Evolutionary conservation across 1,139 yeast genomes (phyloP).

Genomic region (Arxiozyma bovina): DNA sequence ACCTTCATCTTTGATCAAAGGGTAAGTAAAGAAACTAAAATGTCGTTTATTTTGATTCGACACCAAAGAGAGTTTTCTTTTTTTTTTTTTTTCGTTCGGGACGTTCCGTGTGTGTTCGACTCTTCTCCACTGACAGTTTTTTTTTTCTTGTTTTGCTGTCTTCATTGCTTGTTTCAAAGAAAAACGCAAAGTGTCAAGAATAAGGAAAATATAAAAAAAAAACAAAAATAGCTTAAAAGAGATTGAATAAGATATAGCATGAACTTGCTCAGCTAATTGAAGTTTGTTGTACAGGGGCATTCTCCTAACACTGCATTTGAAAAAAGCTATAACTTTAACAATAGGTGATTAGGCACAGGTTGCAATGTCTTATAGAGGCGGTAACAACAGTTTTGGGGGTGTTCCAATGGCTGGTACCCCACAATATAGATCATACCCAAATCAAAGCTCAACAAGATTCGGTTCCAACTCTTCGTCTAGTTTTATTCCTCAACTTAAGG

Average conservation of each 20-base stretch:
- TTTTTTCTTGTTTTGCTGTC: background rate
- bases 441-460: background rate
- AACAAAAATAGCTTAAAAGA: too few relatives aligned
- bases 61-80: background rate
- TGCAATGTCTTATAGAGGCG: constrained; percentile 6
- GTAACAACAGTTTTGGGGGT: background rate
- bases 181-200: background rate
- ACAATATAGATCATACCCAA: constrained; percentile 4
- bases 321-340: too few relatives aligned
- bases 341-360: background rate
- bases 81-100: background rate
- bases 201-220: background rate
- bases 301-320: background rate
- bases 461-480: background rate
- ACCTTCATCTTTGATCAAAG: background rate
- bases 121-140: background rate
- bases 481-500: background rate
- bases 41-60: background rate
- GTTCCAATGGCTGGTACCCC: constrained; percentile 3
- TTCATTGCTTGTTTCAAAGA: background rate
- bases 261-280: too few relatives aligned
- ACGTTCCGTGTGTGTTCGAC: background rate
- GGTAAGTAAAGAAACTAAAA: background rate
- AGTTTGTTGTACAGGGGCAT: too few relatives aligned
- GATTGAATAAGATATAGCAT: too few relatives aligned